phyloP scores from a whole-genome alignment of 176 grass and related monocot genomes.

The Hordeum marinum region DNA sequence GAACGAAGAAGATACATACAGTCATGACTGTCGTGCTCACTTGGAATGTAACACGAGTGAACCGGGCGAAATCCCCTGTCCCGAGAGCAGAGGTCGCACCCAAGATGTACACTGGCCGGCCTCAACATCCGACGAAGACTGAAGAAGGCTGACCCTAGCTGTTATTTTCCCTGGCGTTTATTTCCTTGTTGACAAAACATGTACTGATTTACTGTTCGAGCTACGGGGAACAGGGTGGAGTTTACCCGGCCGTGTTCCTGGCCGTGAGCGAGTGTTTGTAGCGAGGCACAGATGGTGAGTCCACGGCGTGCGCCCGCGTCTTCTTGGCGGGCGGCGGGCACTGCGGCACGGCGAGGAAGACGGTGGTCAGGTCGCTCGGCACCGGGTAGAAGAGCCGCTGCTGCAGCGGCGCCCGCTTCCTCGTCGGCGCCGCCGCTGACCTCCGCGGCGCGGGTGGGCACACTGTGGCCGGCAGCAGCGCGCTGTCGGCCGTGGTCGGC shows the following conservation, averaged over 20 bases:
- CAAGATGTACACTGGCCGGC: too few relatives aligned
- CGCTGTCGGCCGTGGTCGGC: conserved; percentile 37
- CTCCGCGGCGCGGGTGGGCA: conserved; percentile 74
- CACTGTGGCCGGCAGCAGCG: conserved; percentile 20
- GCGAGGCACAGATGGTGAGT: neutral
- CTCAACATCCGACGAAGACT: too few relatives aligned
- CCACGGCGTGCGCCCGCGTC: conserved; percentile 40
- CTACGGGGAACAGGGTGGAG: neutral
- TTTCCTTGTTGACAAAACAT: too few relatives aligned
- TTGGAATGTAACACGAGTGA: neutral
- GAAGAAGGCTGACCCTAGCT: neutral
- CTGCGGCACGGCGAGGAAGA: conserved; percentile 36
- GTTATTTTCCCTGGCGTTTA: too few relatives aligned
- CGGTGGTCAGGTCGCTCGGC: conserved; percentile 44
- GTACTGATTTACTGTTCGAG: neutral
- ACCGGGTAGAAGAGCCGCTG: conserved; percentile 48
- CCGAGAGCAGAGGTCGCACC: too few relatives aligned
- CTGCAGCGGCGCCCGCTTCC: conserved; percentile 31
- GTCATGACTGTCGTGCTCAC: neutral
- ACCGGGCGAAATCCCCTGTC: too few relatives aligned
- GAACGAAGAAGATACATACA: neutral
- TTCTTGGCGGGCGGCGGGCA: conserved; percentile 31
- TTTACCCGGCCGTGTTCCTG: neutral
- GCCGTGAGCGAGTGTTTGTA: neutral
- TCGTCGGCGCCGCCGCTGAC: conserved; percentile 21